Base-by-base conservation (phyloP, 345 rosid genomes). In the Excoecaria agallocha region DNA sequence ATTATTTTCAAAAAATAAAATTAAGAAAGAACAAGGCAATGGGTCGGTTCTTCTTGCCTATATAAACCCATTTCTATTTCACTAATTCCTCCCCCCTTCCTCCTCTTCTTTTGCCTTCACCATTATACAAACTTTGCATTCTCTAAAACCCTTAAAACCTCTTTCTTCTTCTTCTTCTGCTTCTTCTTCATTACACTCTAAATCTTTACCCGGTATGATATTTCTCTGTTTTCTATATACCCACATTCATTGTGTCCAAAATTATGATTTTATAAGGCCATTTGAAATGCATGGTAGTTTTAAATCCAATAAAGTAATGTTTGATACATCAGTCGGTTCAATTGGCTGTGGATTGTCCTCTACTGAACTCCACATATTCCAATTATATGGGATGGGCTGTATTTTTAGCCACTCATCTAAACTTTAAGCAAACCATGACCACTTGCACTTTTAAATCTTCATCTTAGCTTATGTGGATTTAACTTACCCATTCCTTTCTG, bases 71-170 rank as follows among this genome's bases (percentile, higher is more conserved):
- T 11, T 59, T 73, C 57, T 8, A 67, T 68, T 17, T 57, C 73
- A 12, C 4, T 37, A 43, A 46, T 66, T 74, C 77, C 78, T 82
- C 86, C 84, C 85, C 86, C 82, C 69, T 69, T 43, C 46, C 9
- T 43, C 46, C 9, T 43, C 46, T 43, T 43, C 55, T 17, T 66
- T 67, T 37, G 12, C 55, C 41, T 51, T 70, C 16, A 52, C 43
- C n/a, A 41, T 12, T 43, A 8, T 41, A 70, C 66, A 41, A 38
- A 57, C 39, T 66, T 55, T 37, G 45, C n/a, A 20, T 20, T 43
- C 16, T 30, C 41, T 41, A 35, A 15, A 51, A 38, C 71, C 17
- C 24, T 35, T 56, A 66, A 17, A 54, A 22, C 59, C 54, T 74
- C 35, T 59, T 59, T 16, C 38, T 59, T 25, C n/a, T 17, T 55